Base-by-base conservation (phyloP, 495 filamentous ascomycete species). In the Cercophora newfieldiana region DNA sequence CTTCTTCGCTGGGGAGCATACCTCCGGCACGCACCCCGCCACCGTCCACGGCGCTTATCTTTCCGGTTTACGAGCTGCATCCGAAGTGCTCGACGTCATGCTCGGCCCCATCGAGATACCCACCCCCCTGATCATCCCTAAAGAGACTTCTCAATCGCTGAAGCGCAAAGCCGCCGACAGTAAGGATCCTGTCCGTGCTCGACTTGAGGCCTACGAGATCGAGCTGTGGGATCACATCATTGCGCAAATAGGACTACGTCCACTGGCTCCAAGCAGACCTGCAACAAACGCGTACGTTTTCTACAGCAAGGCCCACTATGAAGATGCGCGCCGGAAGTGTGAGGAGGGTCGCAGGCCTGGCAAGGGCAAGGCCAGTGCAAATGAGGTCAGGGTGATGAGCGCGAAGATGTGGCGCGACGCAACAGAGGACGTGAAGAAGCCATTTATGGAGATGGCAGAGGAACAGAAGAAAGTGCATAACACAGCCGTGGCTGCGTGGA, bases 41-140 rank as follows among this genome's bases (percentile, higher is more conserved):
- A 98, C 95, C 5, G 95, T 98, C 1, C 95, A 99, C 69, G 95
- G 95, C 7, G 95, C 95, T 6, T 99, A 97, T 75, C 86, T 99
- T 22, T 96, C 93, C 7, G 95, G 95, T 8, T 82, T 97, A 3
- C 88, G 94, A 19, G 94, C 91, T 3, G 95, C 96, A 2, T 86
- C 91, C 19, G 93, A 98, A 65, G 83, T 98, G 0, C 82, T 96
- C 55, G 88, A 91, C 58, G 76, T 87, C 8, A 83, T 96, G 69
- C 74, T 93, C 53, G 96, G 95, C 1, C 90, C 93, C 1, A 94
- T 98, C 66, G 74, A 87, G 28, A 77, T 96, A 8, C 89, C 91
- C 7, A 79, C 77, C 18, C 94, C 93, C 0, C 82, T 97, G 8
- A 86, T 98, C 22, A 75, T 84, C 25, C 88, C 89, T 7, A 91